phyloP scores from a whole-genome alignment of 371 early-diverging fungal species.

The Ordospora colligata region DNA sequence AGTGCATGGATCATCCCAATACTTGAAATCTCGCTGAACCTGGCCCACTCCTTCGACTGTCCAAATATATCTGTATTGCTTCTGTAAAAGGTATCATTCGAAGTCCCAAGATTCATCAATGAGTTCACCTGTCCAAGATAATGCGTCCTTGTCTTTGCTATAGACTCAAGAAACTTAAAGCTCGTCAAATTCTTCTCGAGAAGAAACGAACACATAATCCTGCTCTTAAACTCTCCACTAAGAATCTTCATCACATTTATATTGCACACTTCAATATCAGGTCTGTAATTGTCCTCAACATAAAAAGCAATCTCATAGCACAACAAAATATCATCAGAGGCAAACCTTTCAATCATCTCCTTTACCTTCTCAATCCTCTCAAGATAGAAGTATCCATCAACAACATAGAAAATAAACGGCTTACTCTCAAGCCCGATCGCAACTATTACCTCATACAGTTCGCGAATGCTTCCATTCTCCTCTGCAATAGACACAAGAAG shows the following conservation, averaged over 20 bases:
- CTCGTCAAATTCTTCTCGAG: slow-evolving; percentile 27
- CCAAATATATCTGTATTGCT: slow-evolving; percentile 90
- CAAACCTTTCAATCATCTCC: not conserved
- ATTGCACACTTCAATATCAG: not conserved
- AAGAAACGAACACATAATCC: slow-evolving; percentile 20
- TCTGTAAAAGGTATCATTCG: slow-evolving; percentile 88
- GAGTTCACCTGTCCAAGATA: slow-evolving; percentile 82
- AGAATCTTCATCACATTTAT: slow-evolving; percentile 11
- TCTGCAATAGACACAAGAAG: slow-evolving; percentile 12
- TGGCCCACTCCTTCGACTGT: slow-evolving; percentile 91
- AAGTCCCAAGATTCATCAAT: slow-evolving; percentile 91
- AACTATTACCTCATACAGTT: not conserved
- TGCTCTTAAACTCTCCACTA: slow-evolving; percentile 22
- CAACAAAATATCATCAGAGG: slow-evolving; percentile 1
- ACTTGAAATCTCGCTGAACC: slow-evolving; percentile 92
- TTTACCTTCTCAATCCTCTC: slow-evolving; percentile 8
- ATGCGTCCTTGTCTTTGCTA: slow-evolving; percentile 20
- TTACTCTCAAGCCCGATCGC: not conserved
- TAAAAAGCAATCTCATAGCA: slow-evolving; percentile 25
- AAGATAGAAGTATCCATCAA: slow-evolving; percentile 23
- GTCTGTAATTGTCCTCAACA: slow-evolving; percentile 18
- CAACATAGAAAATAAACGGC: not conserved
- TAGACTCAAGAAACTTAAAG: slow-evolving; percentile 39
- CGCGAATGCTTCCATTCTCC: not conserved
- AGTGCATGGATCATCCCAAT: slow-evolving; percentile 89